phyloP scores from a whole-genome alignment of 345 rosid genomes.

The Leavenworthia alabamica region DNA sequence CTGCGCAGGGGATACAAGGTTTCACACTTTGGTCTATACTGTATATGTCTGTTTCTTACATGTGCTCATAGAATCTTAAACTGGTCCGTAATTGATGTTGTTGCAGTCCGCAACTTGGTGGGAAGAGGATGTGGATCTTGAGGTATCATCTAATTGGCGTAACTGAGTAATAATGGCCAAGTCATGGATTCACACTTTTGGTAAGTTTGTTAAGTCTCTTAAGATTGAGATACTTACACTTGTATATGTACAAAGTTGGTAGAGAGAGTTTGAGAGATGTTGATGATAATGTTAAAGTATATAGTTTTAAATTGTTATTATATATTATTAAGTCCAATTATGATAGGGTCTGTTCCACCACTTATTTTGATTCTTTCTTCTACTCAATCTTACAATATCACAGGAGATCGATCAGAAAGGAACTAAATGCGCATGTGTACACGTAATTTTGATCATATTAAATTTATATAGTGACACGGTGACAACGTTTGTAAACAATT shows the following conservation, averaged over 20 bases:
- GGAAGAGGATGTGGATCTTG: constrained; percentile 89
- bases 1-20: constrained; percentile 95
- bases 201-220: constrained; percentile 19
- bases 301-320: constrained; percentile 1
- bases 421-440: too few species aligned
- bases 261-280: constrained; percentile 3
- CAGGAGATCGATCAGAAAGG: background rate
- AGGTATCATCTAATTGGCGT: constrained; percentile 81
- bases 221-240: constrained; percentile 4
- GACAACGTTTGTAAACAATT: background rate
- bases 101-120: constrained; percentile 87
- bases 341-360: background rate
- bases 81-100: constrained; percentile 8
- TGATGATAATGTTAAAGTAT: constrained; percentile 11
- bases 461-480: background rate
- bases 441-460: background rate
- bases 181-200: constrained; percentile 6
- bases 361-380: background rate
- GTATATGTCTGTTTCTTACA: background rate
- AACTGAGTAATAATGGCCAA: constrained; percentile 38
- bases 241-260: constrained; percentile 18
- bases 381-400: background rate
- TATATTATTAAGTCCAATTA: background rate
- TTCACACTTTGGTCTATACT: constrained; percentile 1
- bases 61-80: background rate